Evolutionary conservation across 306 rosid species (phyloP), one percentile per base, ranked within the genome.

Genomic region (Ochetophila trinervis): DNA sequence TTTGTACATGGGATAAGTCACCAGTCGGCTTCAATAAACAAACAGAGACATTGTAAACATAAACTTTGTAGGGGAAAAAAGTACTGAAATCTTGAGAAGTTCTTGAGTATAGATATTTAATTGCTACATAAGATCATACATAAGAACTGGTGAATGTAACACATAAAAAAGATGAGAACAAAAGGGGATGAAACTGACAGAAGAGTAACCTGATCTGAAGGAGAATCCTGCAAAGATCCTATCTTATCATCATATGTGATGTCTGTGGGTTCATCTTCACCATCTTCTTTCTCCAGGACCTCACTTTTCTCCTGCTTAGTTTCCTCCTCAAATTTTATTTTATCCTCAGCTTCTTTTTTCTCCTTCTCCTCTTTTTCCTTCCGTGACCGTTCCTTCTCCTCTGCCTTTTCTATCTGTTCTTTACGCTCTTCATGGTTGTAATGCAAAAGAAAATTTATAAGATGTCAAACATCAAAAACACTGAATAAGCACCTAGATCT

Each of bases 331-430:
- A 47, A 63, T 80, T 76, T 76, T 60, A 48, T 23, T 18, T 89
- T 84, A 79, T 82, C 84, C 74, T 82, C 84, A 2, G 80, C 85
- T 74, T 86, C 90, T 66, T 67, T 82, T 78, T 82, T 84, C 79
- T 79, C 74, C 72, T 58, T 73, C 71, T 78, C 83, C 53, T 77
- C 80, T 63, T 74, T 77, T 64, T 82, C 97, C 79, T 78, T 90
- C 76, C 18, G 76, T 49, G 87, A 71, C 8, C 87, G 96, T 62
- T 87, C 96, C 80, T 83, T 83, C 90, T 89, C 96, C 81, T 90
- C 99, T 24, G 79, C 91, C 87, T 86, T 90, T 61, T 90, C 99
- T 78, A 94, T 87, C 74, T 85, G 94, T 78, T 94, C 99, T 74
- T 90, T 94, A 68, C 77, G 97, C 67, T 94, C 99, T 94, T 73